Evolutionary conservation across 768 basidiomycete genomes (phyloP), one percentile per base, ranked within the genome.

Genomic region (Dacryopinax spathularia): DNA sequence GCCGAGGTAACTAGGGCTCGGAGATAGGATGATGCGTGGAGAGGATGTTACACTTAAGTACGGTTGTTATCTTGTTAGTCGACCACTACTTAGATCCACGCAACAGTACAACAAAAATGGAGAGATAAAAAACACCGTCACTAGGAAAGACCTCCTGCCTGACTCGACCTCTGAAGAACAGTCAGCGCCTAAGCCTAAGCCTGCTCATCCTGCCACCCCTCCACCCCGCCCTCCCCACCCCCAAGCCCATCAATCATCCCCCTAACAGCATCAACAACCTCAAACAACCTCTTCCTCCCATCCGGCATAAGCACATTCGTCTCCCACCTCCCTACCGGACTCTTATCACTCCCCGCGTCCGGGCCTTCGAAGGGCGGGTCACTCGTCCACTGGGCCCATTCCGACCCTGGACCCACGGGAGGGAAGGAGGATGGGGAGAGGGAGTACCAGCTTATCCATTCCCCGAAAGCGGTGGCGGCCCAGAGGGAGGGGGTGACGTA

Each of bases 231-330:
- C 3, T 56, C 25, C 48, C 18, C 29, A 56, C 31, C 48, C 48
- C 48, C 48, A 13, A 56, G 29, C 25, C 48, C 29, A 27, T 31
- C 48, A 3, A 56, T 15, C 48, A 56, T 31, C 13, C 31, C 48
- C 48, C 29, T 13, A 25, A 56, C 20, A 22, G 25, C 31, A 29
- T 56, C 48, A 10, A 56, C 48, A 22, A 56, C 3, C 3, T 56
- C 48, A 56, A 56, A 56, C 22, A 56, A 29, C 48, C 18, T 56
- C 25, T 56, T 56, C 48, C 48, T 56, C 48, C 48, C 48, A 56
- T 56, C 48, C 5, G 48, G 48, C 48, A 56, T 56, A 20, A 56
- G 48, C 25, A 56, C 48, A 56, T 56, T 56, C 48, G 48, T 56
- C 6, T 41, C 39, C 39, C 39, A 41, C 39, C 48, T 3, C 25